Evolutionary conservation across 2,329 filamentous ascomycete species (phyloP).

Genomic region (Penicillium decumbens): DNA sequence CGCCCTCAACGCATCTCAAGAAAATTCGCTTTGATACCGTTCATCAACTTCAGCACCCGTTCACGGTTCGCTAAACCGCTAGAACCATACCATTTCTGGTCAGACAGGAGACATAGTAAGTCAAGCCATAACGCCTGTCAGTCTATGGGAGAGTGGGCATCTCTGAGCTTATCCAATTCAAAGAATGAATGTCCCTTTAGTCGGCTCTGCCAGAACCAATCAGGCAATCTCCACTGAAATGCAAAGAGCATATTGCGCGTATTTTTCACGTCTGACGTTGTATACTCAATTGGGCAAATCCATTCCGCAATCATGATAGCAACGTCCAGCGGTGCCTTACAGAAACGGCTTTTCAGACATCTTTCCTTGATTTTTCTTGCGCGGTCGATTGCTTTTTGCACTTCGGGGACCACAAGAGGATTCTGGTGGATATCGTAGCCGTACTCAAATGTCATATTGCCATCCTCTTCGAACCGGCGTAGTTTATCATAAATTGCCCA

Average conservation of each 20-base stretch:
- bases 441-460: no score
- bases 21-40: conserved; percentile 26
- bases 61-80: background rate
- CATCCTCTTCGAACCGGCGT: no score
- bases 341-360: background rate
- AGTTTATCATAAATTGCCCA: no score
- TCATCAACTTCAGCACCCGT: background rate
- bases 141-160: background rate
- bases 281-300: conserved; percentile 2
- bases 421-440: background rate
- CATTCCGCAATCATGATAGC: background rate
- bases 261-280: background rate
- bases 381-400: conserved; percentile 1
- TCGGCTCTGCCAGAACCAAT: conserved; percentile 5
- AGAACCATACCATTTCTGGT: background rate
- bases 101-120: conserved; percentile 5
- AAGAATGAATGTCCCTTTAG: conserved; percentile 5
- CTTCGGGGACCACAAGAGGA: background rate
- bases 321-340: background rate
- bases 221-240: conserved; percentile 6
- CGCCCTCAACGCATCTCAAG: no score
- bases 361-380: background rate
- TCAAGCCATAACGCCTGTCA: conserved; percentile 2
- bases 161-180: background rate
- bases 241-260: conserved; percentile 2